Evolutionary conservation across 2,329 filamentous ascomycete species (phyloP).

Genomic region (Cercospora brassicicola): DNA sequence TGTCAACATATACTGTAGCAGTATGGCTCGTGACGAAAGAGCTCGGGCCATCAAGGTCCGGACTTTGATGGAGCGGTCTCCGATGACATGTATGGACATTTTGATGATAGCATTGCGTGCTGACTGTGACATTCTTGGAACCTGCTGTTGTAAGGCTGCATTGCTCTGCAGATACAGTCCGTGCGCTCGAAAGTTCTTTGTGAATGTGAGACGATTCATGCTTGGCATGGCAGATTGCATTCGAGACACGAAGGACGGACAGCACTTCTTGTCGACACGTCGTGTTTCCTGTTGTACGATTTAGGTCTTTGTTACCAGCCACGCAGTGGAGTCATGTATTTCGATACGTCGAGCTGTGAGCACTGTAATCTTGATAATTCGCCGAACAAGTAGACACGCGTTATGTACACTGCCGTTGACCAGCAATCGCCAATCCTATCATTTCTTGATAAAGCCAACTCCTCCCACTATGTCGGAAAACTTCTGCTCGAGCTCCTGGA

Average conservation of each 20-base stretch:
- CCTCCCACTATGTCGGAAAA: not conserved
- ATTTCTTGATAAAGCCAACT: not conserved
- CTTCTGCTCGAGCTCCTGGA: not conserved
- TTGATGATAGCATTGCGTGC: not conserved
- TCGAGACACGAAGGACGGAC: not conserved
- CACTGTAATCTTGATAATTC: not conserved
- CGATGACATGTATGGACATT: conserved; percentile 6
- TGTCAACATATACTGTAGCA: not conserved
- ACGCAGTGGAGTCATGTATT: not conserved
- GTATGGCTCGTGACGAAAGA: conserved; percentile 1
- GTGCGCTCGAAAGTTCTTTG: not conserved
- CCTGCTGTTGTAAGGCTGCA: not conserved
- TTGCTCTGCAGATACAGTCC: not conserved
- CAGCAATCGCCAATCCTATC: not conserved
- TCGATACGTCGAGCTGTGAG: not conserved
- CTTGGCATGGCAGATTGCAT: not conserved
- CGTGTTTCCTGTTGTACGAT: not conserved
- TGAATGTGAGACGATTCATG: not conserved
- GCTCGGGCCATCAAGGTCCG: conserved; percentile 12
- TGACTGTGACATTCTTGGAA: not conserved
- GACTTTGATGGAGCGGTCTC: conserved; percentile 10
- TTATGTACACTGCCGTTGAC: not conserved
- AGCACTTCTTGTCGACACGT: not conserved
- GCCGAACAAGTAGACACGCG: not conserved
- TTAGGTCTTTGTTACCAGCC: not conserved